Evolutionary conservation across 2,329 filamentous ascomycete genomes (phyloP).

Genomic region (Aspergillus jensenii): DNA sequence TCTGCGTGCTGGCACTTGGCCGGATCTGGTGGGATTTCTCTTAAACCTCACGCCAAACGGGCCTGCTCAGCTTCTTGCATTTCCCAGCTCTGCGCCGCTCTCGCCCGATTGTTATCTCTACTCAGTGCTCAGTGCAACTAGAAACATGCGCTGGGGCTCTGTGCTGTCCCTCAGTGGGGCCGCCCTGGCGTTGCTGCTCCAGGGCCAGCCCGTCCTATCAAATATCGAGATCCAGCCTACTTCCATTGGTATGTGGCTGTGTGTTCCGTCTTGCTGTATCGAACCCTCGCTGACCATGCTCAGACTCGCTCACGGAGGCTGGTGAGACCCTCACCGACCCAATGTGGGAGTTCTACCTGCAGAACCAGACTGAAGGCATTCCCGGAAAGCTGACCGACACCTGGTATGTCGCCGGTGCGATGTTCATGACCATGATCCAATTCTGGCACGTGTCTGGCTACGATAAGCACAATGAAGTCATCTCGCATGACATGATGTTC

Average conservation of each 20-base stretch:
- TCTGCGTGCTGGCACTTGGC: neutral
- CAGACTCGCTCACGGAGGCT: constrained; percentile 24
- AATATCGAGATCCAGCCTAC: constrained; percentile 4
- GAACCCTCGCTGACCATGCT: neutral
- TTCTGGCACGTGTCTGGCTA: constrained; percentile 81
- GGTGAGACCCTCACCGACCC: constrained; percentile 26
- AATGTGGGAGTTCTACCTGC: constrained; percentile 30
- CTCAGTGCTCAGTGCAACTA: too few species aligned
- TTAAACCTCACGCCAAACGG: constrained; percentile 1
- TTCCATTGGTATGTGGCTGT: neutral
- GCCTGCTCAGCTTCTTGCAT: constrained; percentile 1
- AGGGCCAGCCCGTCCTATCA: constrained; percentile 4
- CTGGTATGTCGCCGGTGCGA: constrained; percentile 67
- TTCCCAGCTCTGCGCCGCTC: neutral
- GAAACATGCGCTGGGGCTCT: constrained; percentile 11
- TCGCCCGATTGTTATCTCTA: neutral
- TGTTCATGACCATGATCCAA: constrained; percentile 67
- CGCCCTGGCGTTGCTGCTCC: constrained; percentile 8
- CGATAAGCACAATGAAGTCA: constrained; percentile 65
- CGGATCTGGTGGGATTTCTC: constrained; percentile 1
- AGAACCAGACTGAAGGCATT: constrained; percentile 30
- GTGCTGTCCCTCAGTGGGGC: constrained; percentile 8
- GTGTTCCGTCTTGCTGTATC: neutral
- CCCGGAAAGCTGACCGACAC: constrained; percentile 32
- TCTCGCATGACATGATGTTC: constrained; percentile 65